phyloP scores from a whole-genome alignment of 2,329 filamentous ascomycete genomes.

The Aspergillus felis region DNA sequence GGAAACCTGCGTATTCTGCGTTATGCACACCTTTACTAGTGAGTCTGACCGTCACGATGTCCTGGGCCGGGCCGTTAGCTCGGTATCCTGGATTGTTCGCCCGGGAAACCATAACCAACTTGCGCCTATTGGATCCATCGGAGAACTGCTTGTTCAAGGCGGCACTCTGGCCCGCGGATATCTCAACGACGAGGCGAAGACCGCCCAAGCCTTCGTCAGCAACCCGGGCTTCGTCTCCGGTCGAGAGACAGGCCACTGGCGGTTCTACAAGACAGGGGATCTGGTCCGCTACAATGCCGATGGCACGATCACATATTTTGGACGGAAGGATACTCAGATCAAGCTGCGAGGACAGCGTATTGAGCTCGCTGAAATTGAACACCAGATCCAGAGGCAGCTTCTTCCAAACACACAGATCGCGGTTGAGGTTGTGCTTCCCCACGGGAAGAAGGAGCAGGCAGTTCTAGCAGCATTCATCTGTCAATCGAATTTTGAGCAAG shows the following conservation, averaged over 20 bases:
- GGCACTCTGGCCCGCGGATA: slow-evolving; percentile 30
- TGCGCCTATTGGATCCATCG: slow-evolving; percentile 11
- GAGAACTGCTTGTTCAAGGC: slow-evolving; percentile 29
- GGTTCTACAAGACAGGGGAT: slow-evolving; percentile 19
- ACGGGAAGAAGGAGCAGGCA: background rate
- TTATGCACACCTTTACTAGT: background rate
- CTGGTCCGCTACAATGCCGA: slow-evolving; percentile 13
- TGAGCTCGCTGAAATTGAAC: slow-evolving; percentile 17
- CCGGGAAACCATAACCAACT: slow-evolving; percentile 29
- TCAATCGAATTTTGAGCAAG: background rate
- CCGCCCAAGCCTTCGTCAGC: slow-evolving; percentile 17
- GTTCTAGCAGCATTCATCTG: background rate
- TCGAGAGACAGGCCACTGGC: background rate
- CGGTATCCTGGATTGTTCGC: slow-evolving; percentile 18
- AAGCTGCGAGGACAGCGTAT: slow-evolving; percentile 18
- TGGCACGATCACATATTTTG: slow-evolving; percentile 15
- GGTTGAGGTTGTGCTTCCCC: background rate
- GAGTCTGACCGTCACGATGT: background rate
- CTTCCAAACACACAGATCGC: slow-evolving; percentile 1
- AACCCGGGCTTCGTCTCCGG: slow-evolving; percentile 13
- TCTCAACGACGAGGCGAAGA: slow-evolving; percentile 26
- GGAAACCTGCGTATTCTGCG: background rate
- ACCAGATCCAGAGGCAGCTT: slow-evolving; percentile 3
- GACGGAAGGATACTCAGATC: slow-evolving; percentile 3
- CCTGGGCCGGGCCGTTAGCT: background rate